phyloP scores from a whole-genome alignment of 2,329 filamentous ascomycete genomes.

The Paecilomyces sp. region DNA sequence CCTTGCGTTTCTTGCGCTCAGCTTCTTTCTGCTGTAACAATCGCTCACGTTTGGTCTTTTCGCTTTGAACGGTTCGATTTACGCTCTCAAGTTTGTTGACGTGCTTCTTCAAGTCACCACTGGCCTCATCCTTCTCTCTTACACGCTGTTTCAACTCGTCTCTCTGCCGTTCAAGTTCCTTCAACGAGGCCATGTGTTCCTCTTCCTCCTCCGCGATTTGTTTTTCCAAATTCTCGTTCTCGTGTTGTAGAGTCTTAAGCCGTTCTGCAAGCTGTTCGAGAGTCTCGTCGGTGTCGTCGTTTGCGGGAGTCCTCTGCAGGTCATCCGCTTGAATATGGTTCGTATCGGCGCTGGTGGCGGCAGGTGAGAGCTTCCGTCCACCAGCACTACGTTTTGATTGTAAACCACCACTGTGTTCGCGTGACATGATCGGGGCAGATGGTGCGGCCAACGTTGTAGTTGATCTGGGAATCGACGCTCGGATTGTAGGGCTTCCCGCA shows the following conservation, averaged over 20 bases:
- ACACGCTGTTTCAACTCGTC: slow-evolving; percentile 69
- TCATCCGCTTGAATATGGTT: slow-evolving; percentile 35
- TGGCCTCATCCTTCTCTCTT: slow-evolving; percentile 87
- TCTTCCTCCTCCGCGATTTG: slow-evolving; percentile 62
- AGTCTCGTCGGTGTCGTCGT: slow-evolving; percentile 56
- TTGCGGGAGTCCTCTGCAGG: slow-evolving; percentile 24
- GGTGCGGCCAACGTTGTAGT: slow-evolving; percentile 53
- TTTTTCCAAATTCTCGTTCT: slow-evolving; percentile 71
- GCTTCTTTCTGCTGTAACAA: slow-evolving; percentile 53
- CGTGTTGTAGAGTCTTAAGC: slow-evolving; percentile 70
- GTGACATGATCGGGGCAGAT: slow-evolving; percentile 51
- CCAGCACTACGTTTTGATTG: slow-evolving; percentile 58
- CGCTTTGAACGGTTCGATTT: slow-evolving; percentile 73
- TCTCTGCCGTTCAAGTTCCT: slow-evolving; percentile 67
- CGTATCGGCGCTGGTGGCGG: slow-evolving; percentile 42
- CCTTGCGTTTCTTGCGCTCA: slow-evolving; percentile 53
- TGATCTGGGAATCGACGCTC: slow-evolving; percentile 47
- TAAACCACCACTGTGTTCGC: slow-evolving; percentile 57
- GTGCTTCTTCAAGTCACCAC: slow-evolving; percentile 73
- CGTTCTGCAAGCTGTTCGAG: slow-evolving; percentile 73
- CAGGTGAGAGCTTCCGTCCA: slow-evolving; percentile 70
- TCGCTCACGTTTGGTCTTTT: slow-evolving; percentile 69
- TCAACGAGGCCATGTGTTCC: slow-evolving; percentile 59
- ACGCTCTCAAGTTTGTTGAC: slow-evolving; percentile 72
- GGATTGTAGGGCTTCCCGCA: slow-evolving; percentile 36